A percentile compares a stretch with the other conserved stretches of the same genome.
phyloP scores from a whole-genome alignment of 169 alveolate species.

The Eimeria sp. region DNA sequence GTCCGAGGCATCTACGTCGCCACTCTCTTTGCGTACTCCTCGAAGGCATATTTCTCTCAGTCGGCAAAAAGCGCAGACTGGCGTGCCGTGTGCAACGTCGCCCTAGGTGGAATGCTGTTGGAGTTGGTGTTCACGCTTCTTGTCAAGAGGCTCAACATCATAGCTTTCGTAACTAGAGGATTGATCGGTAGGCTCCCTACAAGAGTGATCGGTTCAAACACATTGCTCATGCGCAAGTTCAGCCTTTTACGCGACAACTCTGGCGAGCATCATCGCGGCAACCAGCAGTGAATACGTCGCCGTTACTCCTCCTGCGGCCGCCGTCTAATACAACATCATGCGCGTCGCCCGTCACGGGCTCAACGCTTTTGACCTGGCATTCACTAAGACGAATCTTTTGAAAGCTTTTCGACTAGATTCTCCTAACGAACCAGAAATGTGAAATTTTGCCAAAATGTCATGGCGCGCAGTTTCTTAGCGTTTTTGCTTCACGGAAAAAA shows the following conservation, averaged over 20 bases:
- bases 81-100: constrained; percentile 66
- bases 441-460: not conserved
- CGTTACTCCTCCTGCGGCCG: constrained; percentile 23
- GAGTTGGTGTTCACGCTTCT: constrained; percentile 68
- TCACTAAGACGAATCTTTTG: not conserved
- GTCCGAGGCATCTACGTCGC: constrained; percentile 71
- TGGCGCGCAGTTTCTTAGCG: not conserved
- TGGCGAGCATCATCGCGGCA: constrained; percentile 71
- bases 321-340: constrained; percentile 23
- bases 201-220: not conserved
- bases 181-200: constrained; percentile 64
- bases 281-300: constrained; percentile 53
- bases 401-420: not conserved
- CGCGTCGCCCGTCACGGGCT: not conserved
- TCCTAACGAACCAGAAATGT: not conserved
- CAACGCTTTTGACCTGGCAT: constrained; percentile 30
- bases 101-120: constrained; percentile 78
- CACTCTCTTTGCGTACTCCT: constrained; percentile 59
- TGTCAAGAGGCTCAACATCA: constrained; percentile 80
- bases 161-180: constrained; percentile 71
- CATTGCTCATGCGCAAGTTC: not conserved
- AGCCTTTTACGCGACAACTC: constrained; percentile 74
- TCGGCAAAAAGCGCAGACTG: constrained; percentile 39
- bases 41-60: constrained; percentile 64
- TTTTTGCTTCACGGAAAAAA: constrained; percentile 60